A percentile compares a stretch with the other conserved stretches of the same genome.
These are phyloP conservation scores for Uncinocarpus reesii DNA, from an alignment of 2,329 filamentous ascomycete species.

Conservation along the genomic window DNA sequence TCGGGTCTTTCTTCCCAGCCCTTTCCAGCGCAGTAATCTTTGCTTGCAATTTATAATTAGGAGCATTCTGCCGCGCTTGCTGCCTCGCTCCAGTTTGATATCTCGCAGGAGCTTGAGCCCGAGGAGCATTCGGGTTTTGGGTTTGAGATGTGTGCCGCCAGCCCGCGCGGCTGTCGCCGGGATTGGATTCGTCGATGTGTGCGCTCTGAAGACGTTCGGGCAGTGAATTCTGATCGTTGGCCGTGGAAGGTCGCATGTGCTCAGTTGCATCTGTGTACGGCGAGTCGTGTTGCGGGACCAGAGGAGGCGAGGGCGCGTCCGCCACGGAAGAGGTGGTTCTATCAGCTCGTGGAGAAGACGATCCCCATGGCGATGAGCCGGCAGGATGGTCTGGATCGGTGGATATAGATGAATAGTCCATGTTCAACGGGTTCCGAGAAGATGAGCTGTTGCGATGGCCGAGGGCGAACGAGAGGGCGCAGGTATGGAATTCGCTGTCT, in stretches of 20 bases:
- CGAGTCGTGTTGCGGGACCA: constrained; percentile 31
- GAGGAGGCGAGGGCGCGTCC: constrained; percentile 35
- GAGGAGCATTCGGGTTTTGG: constrained; percentile 26
- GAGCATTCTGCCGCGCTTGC: constrained; percentile 41
- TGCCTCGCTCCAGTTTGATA: constrained; percentile 38
- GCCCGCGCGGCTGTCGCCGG: constrained; percentile 28
- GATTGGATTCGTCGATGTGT: constrained; percentile 31
- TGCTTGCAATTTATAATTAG: constrained; percentile 75
- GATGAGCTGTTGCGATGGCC: background rate
- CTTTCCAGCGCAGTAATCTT: constrained; percentile 92
- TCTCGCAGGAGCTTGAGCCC: constrained; percentile 36
- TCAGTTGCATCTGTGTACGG: constrained; percentile 22
- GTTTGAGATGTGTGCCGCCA: constrained; percentile 15
- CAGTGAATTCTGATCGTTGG: constrained; percentile 29
- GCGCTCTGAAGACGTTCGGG: constrained; percentile 35
- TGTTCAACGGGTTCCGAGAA: constrained; percentile 24
- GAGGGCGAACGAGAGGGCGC: background rate
- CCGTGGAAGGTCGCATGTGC: constrained; percentile 13
- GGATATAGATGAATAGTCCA: constrained; percentile 56
- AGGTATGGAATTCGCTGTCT: background rate
- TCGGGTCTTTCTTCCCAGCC: constrained; percentile 88
- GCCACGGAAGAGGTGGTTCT: constrained; percentile 32
- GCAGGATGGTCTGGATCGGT: constrained; percentile 50
- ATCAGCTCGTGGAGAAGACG: constrained; percentile 46
- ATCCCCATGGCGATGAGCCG: constrained; percentile 54